Evolutionary conservation across 495 filamentous ascomycete genomes (phyloP), one percentile per base, ranked within the genome.

Genomic region (Apodospora peruviana): DNA sequence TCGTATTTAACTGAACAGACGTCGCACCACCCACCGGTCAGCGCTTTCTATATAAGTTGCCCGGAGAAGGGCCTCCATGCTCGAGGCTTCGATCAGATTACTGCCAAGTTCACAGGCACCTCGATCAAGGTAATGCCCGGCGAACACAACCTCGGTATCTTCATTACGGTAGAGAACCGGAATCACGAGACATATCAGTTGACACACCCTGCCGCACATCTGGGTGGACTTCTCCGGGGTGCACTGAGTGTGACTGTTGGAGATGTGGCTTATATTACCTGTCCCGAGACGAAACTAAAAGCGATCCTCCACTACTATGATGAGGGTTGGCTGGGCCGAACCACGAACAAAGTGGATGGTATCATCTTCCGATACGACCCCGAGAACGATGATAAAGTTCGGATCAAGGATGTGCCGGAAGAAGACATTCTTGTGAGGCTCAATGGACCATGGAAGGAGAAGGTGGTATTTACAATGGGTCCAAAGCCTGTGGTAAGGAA

Each of bases 1-100:
- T 95, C 89, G 24, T 98, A 91, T 58, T 71, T 98, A 54, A 98
- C 93, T 5, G 93, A 98, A 65, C 93, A 98, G 60, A 90, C 93
- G n/a, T 96, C 91, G 5, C 93, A 98, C 51, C 93, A 98, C 73
- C 93, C 93, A 12, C 93, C 93, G 11, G 91, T 98, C 54, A 96
- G 91, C 39, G 93, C 93, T 2, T 98, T 95, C 71, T 94, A 85
- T 66, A 82, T 96, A 51, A 86, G 90, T 65, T 97, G 93, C 58
- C 88, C 90, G 0, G 88, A 93, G 45, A 93, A 89, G 61, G 93
- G 91, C 5, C 78, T 98, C 43, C 82, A 82, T 22, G 94, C 93
- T 16, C 79, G 86, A 45, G 93, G 93, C 0, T 98, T 89, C 57
- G 93, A 98, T 58, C 93, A 98, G 61, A 81, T 98, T 52, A 91